Percentiles rank a stretch among this genome's conserved stretches.
phyloP scores from a whole-genome alignment of 176 grass and related monocot genomes.

The Dactylis glomerata region DNA sequence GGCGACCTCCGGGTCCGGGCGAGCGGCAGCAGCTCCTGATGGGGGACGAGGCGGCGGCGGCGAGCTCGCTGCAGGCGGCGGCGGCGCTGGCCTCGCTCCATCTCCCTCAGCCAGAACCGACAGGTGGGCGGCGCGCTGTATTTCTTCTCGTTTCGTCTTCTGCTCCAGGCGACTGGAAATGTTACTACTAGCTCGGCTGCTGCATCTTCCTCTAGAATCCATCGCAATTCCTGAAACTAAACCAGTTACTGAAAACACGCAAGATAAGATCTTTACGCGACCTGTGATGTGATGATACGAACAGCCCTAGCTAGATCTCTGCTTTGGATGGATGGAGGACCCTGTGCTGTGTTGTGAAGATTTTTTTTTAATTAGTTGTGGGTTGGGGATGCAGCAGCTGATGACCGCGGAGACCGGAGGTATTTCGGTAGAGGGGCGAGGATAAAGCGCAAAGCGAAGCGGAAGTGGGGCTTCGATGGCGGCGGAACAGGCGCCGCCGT shows the following conservation, averaged over 20 bases:
- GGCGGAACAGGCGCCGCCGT: background rate
- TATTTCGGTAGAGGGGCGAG: background rate
- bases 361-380: background rate
- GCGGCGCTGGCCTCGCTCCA: slow-evolving; percentile 11
- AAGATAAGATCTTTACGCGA: background rate
- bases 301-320: background rate
- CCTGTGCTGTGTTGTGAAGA: background rate
- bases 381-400: slow-evolving; percentile 2
- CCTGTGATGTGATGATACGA: no score
- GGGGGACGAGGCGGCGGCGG: background rate
- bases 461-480: background rate
- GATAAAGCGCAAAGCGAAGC: background rate
- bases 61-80: background rate
- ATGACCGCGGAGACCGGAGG: background rate
- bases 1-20: background rate
- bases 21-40: background rate
- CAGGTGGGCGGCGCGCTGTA: background rate
- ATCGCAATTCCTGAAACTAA: background rate
- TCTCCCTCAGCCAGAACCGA: background rate
- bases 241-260: background rate
- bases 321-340: background rate
- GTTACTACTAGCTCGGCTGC: background rate
- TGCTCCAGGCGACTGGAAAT: background rate
- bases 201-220: background rate
- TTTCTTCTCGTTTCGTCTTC: background rate